These are phyloP conservation scores for Russula abietina DNA, from an alignment of 768 basidiomycete species.

Conservation along the genomic window DNA sequence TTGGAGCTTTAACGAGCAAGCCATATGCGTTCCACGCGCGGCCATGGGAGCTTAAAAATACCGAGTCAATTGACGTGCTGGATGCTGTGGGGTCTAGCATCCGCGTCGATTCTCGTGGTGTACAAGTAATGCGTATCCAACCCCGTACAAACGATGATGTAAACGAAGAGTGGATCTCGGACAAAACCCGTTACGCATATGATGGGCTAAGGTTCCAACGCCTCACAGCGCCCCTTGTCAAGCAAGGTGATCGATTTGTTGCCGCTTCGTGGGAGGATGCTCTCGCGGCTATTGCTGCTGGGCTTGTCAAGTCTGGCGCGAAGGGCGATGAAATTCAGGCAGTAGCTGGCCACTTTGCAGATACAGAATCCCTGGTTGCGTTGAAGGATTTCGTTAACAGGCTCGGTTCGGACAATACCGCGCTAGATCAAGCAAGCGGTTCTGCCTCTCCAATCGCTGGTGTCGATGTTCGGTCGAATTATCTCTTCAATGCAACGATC, in stretches of 20 bases:
- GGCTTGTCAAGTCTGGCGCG: slow-evolving; percentile 73
- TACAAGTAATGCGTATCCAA: slow-evolving; percentile 95
- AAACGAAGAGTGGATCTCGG: slow-evolving; percentile 99
- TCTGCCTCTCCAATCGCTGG: slow-evolving; percentile 65
- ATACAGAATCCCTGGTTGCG: slow-evolving; percentile 89
- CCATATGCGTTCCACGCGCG: slow-evolving; percentile 97
- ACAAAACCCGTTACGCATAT: slow-evolving; percentile 96
- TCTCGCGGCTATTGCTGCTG: slow-evolving; percentile 67
- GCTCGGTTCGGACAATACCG: slow-evolving; percentile 90
- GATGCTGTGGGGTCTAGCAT: slow-evolving; percentile 97
- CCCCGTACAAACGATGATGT: slow-evolving; percentile 95
- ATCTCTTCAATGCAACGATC: slow-evolving; percentile 92
- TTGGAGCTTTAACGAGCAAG: slow-evolving; percentile 96
- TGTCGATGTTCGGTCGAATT: slow-evolving; percentile 90
- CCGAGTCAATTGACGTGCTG: slow-evolving; percentile 91
- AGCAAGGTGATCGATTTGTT: slow-evolving; percentile 89
- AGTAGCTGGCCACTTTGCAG: slow-evolving; percentile 86
- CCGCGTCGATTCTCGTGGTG: slow-evolving; percentile 89
- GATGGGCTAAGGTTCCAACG: slow-evolving; percentile 96
- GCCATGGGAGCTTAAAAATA: slow-evolving; percentile 98
- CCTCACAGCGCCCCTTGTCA: slow-evolving; percentile 84
- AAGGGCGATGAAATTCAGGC: slow-evolving; percentile 91
- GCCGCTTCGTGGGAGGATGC: slow-evolving; percentile 90
- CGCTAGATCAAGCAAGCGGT: slow-evolving; percentile 70
- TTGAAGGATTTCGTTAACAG: slow-evolving; percentile 91